A percentile compares a stretch with the other conserved stretches of the same genome.
phyloP scores from a whole-genome alignment of 805 yeast species.

The Ogataea nitratoaversa region DNA sequence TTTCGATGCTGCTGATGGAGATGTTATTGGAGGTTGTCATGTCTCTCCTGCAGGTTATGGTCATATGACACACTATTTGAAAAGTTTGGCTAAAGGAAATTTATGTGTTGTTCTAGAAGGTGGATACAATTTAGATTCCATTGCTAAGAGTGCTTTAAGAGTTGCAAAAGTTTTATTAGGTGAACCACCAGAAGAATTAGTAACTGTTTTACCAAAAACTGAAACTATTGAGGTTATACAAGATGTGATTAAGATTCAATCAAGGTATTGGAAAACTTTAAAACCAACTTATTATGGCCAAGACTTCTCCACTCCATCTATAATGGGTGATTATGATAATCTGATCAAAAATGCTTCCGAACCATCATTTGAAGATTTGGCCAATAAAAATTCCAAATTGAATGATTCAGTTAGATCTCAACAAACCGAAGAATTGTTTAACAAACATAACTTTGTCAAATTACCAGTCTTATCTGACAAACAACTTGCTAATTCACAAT shows the following conservation, averaged over 20 bases:
- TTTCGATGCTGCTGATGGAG: slow-evolving; percentile 98
- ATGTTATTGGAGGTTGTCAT: slow-evolving; percentile 93
- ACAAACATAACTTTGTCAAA: slow-evolving; percentile 53
- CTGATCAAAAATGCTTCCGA: slow-evolving; percentile 39
- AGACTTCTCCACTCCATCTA: slow-evolving; percentile 27
- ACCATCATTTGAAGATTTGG: slow-evolving; percentile 32
- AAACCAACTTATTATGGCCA: slow-evolving; percentile 54
- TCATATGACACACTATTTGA: slow-evolving; percentile 89
- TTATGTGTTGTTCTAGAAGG: slow-evolving; percentile 91
- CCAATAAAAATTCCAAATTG: slow-evolving; percentile 44
- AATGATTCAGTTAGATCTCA: slow-evolving; percentile 72
- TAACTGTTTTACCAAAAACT: slow-evolving; percentile 59
- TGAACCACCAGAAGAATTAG: slow-evolving; percentile 85
- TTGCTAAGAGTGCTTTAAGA: slow-evolving; percentile 84
- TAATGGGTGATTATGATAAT: slow-evolving; percentile 30
- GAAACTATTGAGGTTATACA: slow-evolving; percentile 79
- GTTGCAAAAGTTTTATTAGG: slow-evolving; percentile 90
- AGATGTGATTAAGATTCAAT: slow-evolving; percentile 74
- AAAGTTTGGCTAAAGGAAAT: slow-evolving; percentile 83
- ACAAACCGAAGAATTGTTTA: slow-evolving; percentile 57
- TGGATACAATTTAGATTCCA: slow-evolving; percentile 90
- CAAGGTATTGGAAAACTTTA: slow-evolving; percentile 84
- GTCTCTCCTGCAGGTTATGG: slow-evolving; percentile 96
- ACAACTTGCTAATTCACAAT: slow-evolving; percentile 39
- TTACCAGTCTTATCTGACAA: slow-evolving; percentile 56